A percentile compares a stretch with the other conserved stretches of the same genome.
Evolutionary conservation across 2,329 filamentous ascomycete genomes (phyloP).

Genomic region (Aspergillus tanneri): DNA sequence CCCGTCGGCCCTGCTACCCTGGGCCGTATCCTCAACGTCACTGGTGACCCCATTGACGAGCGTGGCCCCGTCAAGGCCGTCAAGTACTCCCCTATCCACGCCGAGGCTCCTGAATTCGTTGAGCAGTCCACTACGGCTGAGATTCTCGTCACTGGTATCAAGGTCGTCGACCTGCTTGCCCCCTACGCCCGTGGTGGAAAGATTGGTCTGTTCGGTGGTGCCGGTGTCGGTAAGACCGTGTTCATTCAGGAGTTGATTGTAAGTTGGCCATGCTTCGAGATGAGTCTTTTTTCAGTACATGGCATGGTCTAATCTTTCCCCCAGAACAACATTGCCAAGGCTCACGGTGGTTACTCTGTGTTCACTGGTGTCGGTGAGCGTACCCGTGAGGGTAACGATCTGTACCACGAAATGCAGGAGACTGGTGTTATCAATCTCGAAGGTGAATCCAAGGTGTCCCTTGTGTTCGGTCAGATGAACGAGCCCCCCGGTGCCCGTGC

Average conservation of each 20-base stretch:
- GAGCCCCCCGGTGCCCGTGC: slow-evolving; percentile 99
- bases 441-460: slow-evolving; percentile 97
- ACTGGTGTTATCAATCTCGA: slow-evolving; percentile 99
- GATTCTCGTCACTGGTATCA: slow-evolving; percentile 98
- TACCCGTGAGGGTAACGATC: slow-evolving; percentile 99
- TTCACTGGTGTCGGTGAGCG: slow-evolving; percentile 99
- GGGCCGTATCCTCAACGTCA: slow-evolving; percentile 99
- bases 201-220: slow-evolving; percentile 99
- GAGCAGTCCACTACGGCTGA: slow-evolving; percentile 97
- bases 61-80: slow-evolving; percentile 94
- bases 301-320: too few species aligned
- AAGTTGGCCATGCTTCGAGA: slow-evolving; percentile 34
- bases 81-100: slow-evolving; percentile 87
- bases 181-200: slow-evolving; percentile 99
- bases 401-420: slow-evolving; percentile 99
- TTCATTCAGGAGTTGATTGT: slow-evolving; percentile 99
- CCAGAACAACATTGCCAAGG: slow-evolving; percentile 99
- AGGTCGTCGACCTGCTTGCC: slow-evolving; percentile 98
- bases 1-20: slow-evolving; percentile 91
- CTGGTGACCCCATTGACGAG: slow-evolving; percentile 99
- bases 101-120: slow-evolving; percentile 85
- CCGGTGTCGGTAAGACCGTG: slow-evolving; percentile 99
- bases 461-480: slow-evolving; percentile 99
- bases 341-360: slow-evolving; percentile 99
- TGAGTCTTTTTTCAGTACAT: not conserved